Base-by-base conservation (phyloP, 163 green algal genomes). In the Prototheca cutis region DNA sequence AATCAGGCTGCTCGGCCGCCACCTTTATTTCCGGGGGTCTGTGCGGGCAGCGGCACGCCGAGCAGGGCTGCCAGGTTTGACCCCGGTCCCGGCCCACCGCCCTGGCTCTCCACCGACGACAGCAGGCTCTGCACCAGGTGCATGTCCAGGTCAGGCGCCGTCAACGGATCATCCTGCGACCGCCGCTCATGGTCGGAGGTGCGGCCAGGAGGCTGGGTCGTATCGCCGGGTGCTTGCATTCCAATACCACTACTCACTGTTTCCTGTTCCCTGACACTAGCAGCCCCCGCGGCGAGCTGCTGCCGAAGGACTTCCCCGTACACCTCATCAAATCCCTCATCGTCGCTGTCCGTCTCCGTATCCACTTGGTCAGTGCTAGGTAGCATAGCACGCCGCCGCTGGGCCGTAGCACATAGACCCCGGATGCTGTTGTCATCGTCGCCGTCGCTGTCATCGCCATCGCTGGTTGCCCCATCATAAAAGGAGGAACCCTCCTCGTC, bases 61-160 rank as follows among this genome's bases (percentile, higher is more conserved):
- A 96, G 76, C 66, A 93, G 58, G 1, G 78, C 85, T 5, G 86
- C 80, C 30, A 97, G 64, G 65, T 85, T 96, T 52, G 79, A 82
- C 2, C 79, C 90, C 27, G 89, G 89, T 2, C 89, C 89, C 5
- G 89, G 70, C 52, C 88, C 48, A 24, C 89, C 89, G 25, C 83
- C 59, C 72, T 96, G 88, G 4, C 72, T 66, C 4, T 73, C 65
- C 23, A 89, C 91, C 0, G 84, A 95, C 15, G 75, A 71, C 52
- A 97, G 63, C 63, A 97, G 56, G 63, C 74, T 93, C 40, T 78
- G 73, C 33, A 97, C 81, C 59, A 97, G 67, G 61, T 95, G 94
- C 21, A 87, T 49, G 40, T 97, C 90, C n/a, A 97, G 36, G 55
- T 96, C 80, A 17, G 96, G 51, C 2, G 82, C 80, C 21, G 19